Evolutionary conservation across 2,329 filamentous ascomycete genomes (phyloP).

Genomic region (Cyphellophora europaea): DNA sequence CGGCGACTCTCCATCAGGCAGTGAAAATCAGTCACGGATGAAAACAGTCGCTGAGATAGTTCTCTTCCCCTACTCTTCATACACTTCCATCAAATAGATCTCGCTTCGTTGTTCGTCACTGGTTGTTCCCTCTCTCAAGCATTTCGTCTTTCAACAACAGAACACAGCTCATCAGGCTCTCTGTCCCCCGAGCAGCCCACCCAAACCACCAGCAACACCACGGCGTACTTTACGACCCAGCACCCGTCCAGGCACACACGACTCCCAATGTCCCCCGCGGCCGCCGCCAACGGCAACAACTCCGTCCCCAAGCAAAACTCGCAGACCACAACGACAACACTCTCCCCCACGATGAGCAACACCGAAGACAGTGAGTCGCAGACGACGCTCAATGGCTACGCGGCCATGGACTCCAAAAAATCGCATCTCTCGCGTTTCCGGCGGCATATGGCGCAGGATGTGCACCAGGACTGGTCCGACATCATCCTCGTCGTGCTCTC

Average conservation of each 20-base stretch:
- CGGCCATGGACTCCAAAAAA: constrained; percentile 3
- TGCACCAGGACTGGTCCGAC: constrained; percentile 43
- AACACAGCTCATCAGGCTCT: neutral
- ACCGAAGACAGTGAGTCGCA: neutral
- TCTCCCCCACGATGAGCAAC: neutral
- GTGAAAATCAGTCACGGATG: no score
- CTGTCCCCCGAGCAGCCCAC: constrained; percentile 5
- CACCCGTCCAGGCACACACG: neutral
- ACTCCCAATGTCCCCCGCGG: constrained; percentile 5
- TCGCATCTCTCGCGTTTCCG: constrained; percentile 2
- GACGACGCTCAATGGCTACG: constrained; percentile 3
- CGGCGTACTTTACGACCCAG: neutral
- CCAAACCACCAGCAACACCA: neutral
- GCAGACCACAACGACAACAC: neutral
- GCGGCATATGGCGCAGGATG: constrained; percentile 11
- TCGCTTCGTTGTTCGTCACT: neutral
- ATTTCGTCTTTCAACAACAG: neutral
- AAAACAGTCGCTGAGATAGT: no score
- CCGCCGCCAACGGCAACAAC: neutral
- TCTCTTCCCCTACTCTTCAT: neutral
- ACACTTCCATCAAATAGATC: neutral
- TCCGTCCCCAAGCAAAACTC: no score
- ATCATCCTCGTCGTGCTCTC: constrained; percentile 63
- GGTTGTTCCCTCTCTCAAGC: no score
- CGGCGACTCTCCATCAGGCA: neutral